Conservation (phyloP, 2,329 filamentous ascomycete species). For the Pyricularia sp. region DNA sequence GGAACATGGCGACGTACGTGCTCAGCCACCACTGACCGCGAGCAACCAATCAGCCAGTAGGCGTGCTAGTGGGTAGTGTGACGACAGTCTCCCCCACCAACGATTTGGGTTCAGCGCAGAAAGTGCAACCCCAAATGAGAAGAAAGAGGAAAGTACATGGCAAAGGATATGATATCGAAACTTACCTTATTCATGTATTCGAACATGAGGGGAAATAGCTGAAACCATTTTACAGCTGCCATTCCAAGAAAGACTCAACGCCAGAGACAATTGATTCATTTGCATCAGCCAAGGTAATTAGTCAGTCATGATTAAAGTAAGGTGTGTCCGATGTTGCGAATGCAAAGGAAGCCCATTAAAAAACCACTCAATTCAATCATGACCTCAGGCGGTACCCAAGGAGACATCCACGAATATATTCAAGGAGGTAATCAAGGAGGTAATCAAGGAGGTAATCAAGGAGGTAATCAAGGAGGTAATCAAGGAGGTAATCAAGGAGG, state of each 20-base stretch:
- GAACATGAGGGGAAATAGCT: background rate
- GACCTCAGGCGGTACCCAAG: too few relatives aligned
- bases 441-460: too few relatives aligned
- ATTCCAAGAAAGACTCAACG: background rate
- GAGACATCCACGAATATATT: too few relatives aligned
- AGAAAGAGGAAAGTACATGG: background rate
- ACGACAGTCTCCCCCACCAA: background rate
- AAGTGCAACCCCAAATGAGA: background rate
- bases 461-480: too few relatives aligned
- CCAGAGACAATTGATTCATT: background rate
- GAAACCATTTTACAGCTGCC: background rate
- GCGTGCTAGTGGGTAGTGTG: background rate
- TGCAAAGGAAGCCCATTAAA: background rate
- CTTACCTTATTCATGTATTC: background rate
- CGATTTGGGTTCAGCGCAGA: background rate
- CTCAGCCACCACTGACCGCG: background rate
- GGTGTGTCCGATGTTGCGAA: too few relatives aligned
- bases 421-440: too few relatives aligned
- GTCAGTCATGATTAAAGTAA: too few relatives aligned
- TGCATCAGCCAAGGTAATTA: background rate
- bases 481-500: too few relatives aligned
- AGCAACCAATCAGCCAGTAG: background rate
- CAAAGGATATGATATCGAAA: background rate
- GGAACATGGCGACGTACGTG: background rate
- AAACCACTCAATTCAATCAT: too few relatives aligned